Evolutionary conservation across 805 yeast species (phyloP).

Genomic region (Lipomyces japonicus): DNA sequence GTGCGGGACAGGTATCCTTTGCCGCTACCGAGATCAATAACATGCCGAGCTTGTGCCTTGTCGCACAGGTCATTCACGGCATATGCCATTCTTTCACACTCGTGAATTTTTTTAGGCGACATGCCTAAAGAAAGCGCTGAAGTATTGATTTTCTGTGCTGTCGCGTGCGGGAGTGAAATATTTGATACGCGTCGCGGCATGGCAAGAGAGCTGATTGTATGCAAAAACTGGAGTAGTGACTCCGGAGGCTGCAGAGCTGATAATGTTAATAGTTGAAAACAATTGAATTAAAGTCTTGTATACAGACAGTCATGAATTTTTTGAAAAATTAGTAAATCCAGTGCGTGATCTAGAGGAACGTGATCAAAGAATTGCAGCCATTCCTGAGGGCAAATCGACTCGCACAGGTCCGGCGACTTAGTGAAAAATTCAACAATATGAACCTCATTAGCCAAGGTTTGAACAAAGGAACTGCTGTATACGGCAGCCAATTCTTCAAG

Average conservation of each 20-base stretch:
- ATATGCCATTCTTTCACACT: conserved; percentile 24
- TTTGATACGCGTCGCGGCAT: conserved; percentile 14
- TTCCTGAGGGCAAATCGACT: conserved; percentile 14
- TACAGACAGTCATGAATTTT: neutral
- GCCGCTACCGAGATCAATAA: conserved; percentile 32
- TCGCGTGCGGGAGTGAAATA: neutral
- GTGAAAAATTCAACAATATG: conserved; percentile 27
- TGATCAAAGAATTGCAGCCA: conserved; percentile 24
- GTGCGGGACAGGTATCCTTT: conserved; percentile 31
- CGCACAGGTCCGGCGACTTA: conserved; percentile 16
- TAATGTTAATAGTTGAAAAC: no score
- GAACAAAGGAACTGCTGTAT: conserved; percentile 24
- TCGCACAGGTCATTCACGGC: conserved; percentile 14
- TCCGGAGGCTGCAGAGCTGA: conserved; percentile 8
- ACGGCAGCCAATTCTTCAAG: conserved; percentile 10
- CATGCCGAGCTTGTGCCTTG: conserved; percentile 9
- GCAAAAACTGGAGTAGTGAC: conserved; percentile 13
- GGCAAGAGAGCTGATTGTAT: conserved; percentile 6
- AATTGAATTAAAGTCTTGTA: no score
- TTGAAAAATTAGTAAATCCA: conserved; percentile 15
- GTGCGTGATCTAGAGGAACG: conserved; percentile 9
- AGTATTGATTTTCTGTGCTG: conserved; percentile 2
- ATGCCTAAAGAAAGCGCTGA: conserved; percentile 27
- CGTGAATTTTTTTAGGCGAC: conserved; percentile 30
- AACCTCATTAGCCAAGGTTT: conserved; percentile 15